Base-by-base conservation (phyloP, 345 rosid species). In the Lumnitzera littorea region DNA sequence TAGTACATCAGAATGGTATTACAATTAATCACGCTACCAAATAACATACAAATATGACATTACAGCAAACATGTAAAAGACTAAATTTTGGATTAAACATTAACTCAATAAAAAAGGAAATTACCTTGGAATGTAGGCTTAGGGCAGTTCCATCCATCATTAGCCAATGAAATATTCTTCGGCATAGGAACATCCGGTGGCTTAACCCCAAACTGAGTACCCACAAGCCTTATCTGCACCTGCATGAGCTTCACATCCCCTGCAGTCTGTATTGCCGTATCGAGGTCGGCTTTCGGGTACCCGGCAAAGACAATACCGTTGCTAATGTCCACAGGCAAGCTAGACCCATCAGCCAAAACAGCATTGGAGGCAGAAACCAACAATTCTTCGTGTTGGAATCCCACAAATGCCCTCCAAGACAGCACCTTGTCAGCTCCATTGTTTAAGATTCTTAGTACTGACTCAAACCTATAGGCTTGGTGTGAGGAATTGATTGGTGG, bases 401-500 rank as follows among this genome's bases (percentile, higher is more conserved):
- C 88, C 27, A 89, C 96, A 50, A 77, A 87, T 47, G 71, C 96
- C 58, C 57, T 69, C 98, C 98, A 92, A 0, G 91, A 76, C 68
- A 82, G 79, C 27, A 92, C 81, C 73, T 76, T 84, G 50, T 81
- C 83, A 47, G 64, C 57, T 5, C 82, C 98, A 73, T 84, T 82
- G 73, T 92, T 92, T 51, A 84, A 70, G 50, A 89, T 77, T 0
- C 77, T 78, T n/a, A 92, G 76, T n/a, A 72, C 78, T 0, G 96
- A 92, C 68, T 85, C 87, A 75, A 92, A 92, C 50, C 94, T 75
- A 73, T 89, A 92, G 2, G 96, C 81, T 69, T 92, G 98, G 80
- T 75, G 72, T 13, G 27, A 60, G 2, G 82, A 81, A 56, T 72
- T 67, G 46, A 75, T 76, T 6, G 98, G 98, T 56, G 76, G 82